Conservation (phyloP, 371 early-diverging fungal species). For the Apophysomyces sp. region DNA sequence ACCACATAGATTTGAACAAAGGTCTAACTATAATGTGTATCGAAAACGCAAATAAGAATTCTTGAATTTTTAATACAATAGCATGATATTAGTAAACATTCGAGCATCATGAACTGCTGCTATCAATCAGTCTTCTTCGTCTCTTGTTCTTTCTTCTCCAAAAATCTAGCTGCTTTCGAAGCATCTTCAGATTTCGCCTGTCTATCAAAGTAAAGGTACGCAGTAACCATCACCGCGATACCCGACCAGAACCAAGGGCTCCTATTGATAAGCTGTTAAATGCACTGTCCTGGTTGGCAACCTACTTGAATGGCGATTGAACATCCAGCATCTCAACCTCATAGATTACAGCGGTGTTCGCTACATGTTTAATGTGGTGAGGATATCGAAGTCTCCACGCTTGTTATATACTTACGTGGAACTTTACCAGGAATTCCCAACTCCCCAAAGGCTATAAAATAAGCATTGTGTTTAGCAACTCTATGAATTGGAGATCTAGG, state of each 20-base stretch:
- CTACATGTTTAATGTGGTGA: background rate
- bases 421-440: constrained; percentile 32
- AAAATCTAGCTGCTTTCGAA: constrained; percentile 18
- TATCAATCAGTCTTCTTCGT: constrained; percentile 9
- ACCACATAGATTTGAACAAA: no score
- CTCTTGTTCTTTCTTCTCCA: constrained; percentile 20
- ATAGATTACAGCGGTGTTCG: constrained; percentile 33
- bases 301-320: constrained; percentile 34
- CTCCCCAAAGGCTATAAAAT: constrained; percentile 27
- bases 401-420: constrained; percentile 32
- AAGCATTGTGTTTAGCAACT: background rate
- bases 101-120: background rate
- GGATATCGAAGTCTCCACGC: no score
- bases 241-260: constrained; percentile 42
- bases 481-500: no score
- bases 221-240: constrained; percentile 5
- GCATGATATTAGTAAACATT: no score
- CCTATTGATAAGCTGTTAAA: constrained; percentile 8
- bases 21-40: no score
- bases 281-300: background rate
- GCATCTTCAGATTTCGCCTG: constrained; percentile 16
- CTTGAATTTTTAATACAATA: no score
- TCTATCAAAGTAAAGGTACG: constrained; percentile 10
- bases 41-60: no score
- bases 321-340: constrained; percentile 37